Conservation (phyloP, 1,284 basidiomycete species). For the Megacollybia platyphylla region DNA sequence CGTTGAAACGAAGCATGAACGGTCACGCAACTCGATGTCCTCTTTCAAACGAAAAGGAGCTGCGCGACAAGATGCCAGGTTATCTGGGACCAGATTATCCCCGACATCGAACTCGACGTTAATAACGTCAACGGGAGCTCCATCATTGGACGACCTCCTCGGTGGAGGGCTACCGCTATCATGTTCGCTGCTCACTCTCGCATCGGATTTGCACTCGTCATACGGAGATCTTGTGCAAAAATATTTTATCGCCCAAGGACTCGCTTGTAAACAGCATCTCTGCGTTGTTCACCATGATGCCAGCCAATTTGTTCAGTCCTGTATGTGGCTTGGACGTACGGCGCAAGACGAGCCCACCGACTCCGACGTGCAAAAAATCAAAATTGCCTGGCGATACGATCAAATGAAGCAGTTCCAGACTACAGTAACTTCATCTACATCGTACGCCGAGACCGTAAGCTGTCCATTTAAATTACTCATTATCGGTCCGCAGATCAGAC, state of each 20-base stretch:
- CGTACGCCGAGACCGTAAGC: conserved; percentile 27
- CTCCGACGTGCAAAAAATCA: conserved; percentile 35
- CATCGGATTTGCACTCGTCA: conserved; percentile 75
- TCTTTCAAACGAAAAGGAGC: conserved; percentile 71
- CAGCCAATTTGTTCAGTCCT: conserved; percentile 44
- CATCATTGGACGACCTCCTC: conserved; percentile 92
- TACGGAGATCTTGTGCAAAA: conserved; percentile 82
- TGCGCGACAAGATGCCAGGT: conserved; percentile 24
- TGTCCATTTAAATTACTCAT: conserved; percentile 6
- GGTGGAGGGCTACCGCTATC: conserved; percentile 88
- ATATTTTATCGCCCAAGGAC: conserved; percentile 82
- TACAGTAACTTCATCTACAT: conserved; percentile 41
- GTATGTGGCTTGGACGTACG: conserved; percentile 57
- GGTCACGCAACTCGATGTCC: conserved; percentile 36
- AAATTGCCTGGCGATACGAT: conserved; percentile 95
- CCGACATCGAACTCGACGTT: conserved; percentile 47
- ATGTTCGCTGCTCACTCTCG: conserved; percentile 59
- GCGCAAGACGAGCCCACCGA: conserved; percentile 6
- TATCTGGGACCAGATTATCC: conserved; percentile 53
- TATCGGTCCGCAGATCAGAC: conserved; percentile 23
- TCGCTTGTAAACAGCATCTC: conserved; percentile 59
- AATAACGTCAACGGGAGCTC: conserved; percentile 79
- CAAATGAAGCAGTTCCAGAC: conserved; percentile 87
- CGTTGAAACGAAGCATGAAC: no score
- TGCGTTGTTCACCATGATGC: conserved; percentile 56